Evolutionary conservation across 345 rosid species (phyloP).

Genomic region (Euphorbia tirucalli): DNA sequence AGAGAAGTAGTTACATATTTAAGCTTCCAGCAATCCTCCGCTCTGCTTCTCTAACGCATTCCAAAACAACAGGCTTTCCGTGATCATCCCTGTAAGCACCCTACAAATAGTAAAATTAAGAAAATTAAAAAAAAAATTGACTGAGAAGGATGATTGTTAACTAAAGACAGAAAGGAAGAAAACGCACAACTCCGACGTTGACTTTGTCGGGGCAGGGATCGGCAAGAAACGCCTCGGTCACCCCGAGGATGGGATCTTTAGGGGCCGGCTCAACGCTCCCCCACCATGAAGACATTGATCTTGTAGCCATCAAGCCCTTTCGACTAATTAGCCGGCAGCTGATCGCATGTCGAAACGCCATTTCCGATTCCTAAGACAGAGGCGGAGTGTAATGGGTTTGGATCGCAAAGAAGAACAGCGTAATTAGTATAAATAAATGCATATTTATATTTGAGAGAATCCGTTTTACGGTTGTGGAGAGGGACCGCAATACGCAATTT

Average conservation of each 20-base stretch:
- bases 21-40: constrained; percentile 69
- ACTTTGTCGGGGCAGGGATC: constrained; percentile 80
- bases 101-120: constrained; percentile 23
- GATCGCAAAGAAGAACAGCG: too few relatives aligned
- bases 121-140: background rate
- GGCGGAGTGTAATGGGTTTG: too few relatives aligned
- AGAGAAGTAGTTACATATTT: constrained; percentile 53
- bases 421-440: too few relatives aligned
- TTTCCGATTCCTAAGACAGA: background rate
- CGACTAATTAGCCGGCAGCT: constrained; percentile 27
- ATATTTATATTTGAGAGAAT: background rate
- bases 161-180: constrained; percentile 1
- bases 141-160: background rate
- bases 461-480: background rate
- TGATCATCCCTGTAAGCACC: constrained; percentile 96
- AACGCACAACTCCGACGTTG: constrained; percentile 91
- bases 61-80: constrained; percentile 89
- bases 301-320: constrained; percentile 36
- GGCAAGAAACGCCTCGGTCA: constrained; percentile 94
- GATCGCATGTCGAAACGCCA: constrained; percentile 34
- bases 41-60: constrained; percentile 92
- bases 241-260: constrained; percentile 95
- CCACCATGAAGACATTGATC: constrained; percentile 91
- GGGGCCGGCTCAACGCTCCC: constrained; percentile 80
- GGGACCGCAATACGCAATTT: background rate